phyloP scores from a whole-genome alignment of 2,329 filamentous ascomycete genomes.

The Bipolaris bicolor region DNA sequence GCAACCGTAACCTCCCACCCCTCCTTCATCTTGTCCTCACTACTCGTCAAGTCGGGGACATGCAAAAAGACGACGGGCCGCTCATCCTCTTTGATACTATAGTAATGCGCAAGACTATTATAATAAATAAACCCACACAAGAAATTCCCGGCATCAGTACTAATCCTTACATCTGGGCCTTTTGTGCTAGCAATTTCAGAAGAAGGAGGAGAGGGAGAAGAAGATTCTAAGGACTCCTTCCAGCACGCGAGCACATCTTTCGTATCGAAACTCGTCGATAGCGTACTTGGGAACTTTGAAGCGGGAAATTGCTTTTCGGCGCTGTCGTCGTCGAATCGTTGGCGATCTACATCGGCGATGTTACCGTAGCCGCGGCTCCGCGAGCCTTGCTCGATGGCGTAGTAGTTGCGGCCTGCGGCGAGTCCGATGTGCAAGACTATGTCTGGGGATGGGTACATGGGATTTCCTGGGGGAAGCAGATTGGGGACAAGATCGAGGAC shows the following conservation, averaged over 20 bases:
- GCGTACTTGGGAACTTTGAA: conserved; percentile 25
- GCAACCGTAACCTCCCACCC: conserved; percentile 41
- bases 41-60: conserved; percentile 42
- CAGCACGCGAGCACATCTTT: conserved; percentile 42
- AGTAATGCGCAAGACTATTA: conserved; percentile 42
- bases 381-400: conserved; percentile 43
- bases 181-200: too few relatives aligned
- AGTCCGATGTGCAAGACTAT: conserved; percentile 50
- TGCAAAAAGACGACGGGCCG: conserved; percentile 46
- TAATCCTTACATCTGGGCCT: conserved; percentile 30
- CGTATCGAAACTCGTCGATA: conserved; percentile 43
- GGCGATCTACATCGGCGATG: conserved; percentile 45
- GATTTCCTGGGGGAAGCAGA: conserved; percentile 34
- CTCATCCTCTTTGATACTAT: conserved; percentile 24
- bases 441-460: conserved; percentile 31
- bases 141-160: conserved; percentile 45
- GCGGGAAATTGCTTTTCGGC: conserved; percentile 27
- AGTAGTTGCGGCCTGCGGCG: conserved; percentile 44
- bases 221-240: conserved; percentile 21
- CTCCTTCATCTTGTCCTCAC: conserved; percentile 31
- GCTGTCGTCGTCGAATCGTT: conserved; percentile 28
- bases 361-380: conserved; percentile 37
- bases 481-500: conserved; percentile 37
- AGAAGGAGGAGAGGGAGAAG: too few relatives aligned
- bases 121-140: conserved; percentile 49